Evolutionary conservation across 768 basidiomycete genomes (phyloP), one percentile per base, ranked within the genome.

Genomic region (Tremella mesenterica): DNA sequence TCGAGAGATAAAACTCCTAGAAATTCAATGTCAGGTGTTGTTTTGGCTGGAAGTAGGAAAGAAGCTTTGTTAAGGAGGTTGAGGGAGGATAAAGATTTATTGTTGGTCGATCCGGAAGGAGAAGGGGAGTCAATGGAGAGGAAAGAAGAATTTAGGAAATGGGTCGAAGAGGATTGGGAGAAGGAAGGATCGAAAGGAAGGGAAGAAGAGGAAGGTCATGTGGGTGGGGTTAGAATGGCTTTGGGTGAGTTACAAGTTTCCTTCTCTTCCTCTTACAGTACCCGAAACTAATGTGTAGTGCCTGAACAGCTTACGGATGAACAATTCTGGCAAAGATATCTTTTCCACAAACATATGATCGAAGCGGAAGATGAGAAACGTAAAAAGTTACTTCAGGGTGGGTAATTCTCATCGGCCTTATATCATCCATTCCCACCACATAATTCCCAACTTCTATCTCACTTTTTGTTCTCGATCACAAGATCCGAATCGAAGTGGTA

Each of bases 61-160:
- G 85, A 89, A 58, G 82, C 82, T 9, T 70, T 95, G 54, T 74
- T 93, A 56, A 81, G 78, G 49, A 81, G 85, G 31, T 74, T 96
- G 47, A 81, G 80, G 67, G 80, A 80, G 45, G 85, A 92, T 71
- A 81, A 87, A 14, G 80, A 80, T 44, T 82, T 92, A 45, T 74
- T 92, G 58, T 78, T 80, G 66, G 79, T 83, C 34, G 85, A 93
- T 70, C 90, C 91, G 2, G 81, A 79, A 21, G 78, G 74, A 1
- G 85, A 88, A 56, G 77, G 75, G 29, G 78, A 77, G 39, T 63
- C 59, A 12, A 38, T 41, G 9, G 64, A 64, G 48, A 56, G 68
- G 23, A 59, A 54, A 25, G 55, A 59, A 18, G 64, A 65, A 29
- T 71, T 59, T 44, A 33, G 43, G 3, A 25, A 44, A n/a, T 73